Evolutionary conservation across 2,329 filamentous ascomycete genomes (phyloP).

Genomic region (Clarireedia monteithiana): DNA sequence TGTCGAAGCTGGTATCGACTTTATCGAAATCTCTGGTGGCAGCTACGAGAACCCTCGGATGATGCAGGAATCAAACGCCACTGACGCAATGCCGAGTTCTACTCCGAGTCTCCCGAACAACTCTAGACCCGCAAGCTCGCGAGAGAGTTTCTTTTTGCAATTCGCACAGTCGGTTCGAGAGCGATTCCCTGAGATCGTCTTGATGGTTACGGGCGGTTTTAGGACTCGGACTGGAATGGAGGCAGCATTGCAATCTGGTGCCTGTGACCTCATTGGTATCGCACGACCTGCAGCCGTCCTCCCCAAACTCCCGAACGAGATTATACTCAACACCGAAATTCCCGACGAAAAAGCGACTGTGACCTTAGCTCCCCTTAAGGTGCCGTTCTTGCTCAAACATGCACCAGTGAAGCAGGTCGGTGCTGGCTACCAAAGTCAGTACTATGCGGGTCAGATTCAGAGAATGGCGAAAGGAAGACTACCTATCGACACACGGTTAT

Average conservation of each 20-base stretch:
- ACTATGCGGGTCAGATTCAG: slow-evolving; percentile 26
- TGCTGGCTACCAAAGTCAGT: slow-evolving; percentile 14
- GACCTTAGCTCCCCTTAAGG: slow-evolving; percentile 1
- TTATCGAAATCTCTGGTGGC: slow-evolving; percentile 60
- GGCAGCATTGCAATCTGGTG: slow-evolving; percentile 37
- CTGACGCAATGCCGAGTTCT: no score
- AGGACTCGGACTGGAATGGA: slow-evolving; percentile 44
- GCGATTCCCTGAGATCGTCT: slow-evolving; percentile 35
- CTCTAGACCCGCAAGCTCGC: slow-evolving; percentile 38
- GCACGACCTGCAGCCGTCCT: slow-evolving; percentile 38
- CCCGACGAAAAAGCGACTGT: slow-evolving; percentile 20
- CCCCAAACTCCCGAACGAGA: slow-evolving; percentile 33
- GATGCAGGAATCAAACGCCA: slow-evolving; percentile 13
- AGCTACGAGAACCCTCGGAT: slow-evolving; percentile 43
- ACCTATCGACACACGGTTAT: not conserved
- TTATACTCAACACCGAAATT: slow-evolving; percentile 29
- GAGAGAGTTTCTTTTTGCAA: slow-evolving; percentile 63
- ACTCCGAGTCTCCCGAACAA: slow-evolving; percentile 15
- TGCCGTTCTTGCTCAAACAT: slow-evolving; percentile 8
- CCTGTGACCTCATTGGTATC: slow-evolving; percentile 43
- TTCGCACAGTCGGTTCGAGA: slow-evolving; percentile 48
- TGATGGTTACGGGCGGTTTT: slow-evolving; percentile 59
- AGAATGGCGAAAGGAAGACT: slow-evolving; percentile 18
- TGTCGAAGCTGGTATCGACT: slow-evolving; percentile 47
- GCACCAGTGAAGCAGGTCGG: slow-evolving; percentile 13